These are phyloP conservation scores for Wickerhamiella brachini DNA, from an alignment of 805 yeast species.

Conservation along the genomic window DNA sequence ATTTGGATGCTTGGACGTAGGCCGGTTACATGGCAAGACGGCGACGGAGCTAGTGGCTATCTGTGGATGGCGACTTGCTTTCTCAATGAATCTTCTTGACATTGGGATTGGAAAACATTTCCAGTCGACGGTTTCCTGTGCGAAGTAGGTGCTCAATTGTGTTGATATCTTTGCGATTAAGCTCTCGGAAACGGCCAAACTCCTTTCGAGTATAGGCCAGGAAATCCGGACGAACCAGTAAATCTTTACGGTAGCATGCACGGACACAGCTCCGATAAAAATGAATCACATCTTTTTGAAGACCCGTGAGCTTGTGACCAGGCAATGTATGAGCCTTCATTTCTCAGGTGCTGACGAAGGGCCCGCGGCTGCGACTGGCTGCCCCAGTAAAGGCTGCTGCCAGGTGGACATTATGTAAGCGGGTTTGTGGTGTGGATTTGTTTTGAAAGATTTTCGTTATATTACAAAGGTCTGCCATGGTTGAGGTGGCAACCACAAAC, in stretches of 20 bases:
- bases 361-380: no score
- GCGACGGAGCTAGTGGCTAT: no score
- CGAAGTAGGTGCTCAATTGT: conserved; percentile 77
- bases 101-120: conserved; percentile 55
- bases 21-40: no score
- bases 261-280: conserved; percentile 39
- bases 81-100: conserved; percentile 48
- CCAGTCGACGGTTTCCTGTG: conserved; percentile 56
- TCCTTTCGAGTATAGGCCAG: conserved; percentile 40
- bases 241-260: conserved; percentile 34
- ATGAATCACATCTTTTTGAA: conserved; percentile 30
- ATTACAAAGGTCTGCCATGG: not conserved
- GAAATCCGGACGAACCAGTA: conserved; percentile 33
- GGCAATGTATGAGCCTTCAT: not conserved
- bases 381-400: no score
- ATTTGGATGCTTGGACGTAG: no score
- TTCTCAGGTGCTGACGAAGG: not conserved
- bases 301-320: conserved; percentile 21
- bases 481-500: not conserved
- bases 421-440: not conserved
- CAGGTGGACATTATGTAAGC: no score
- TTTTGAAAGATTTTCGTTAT: not conserved
- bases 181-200: conserved; percentile 39
- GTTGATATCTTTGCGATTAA: conserved; percentile 67
- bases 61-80: no score